A percentile compares a stretch with the other conserved stretches of the same genome.
Conservation (phyloP, 371 early-diverging fungal species). For the Syncephalastrum sp. region DNA sequence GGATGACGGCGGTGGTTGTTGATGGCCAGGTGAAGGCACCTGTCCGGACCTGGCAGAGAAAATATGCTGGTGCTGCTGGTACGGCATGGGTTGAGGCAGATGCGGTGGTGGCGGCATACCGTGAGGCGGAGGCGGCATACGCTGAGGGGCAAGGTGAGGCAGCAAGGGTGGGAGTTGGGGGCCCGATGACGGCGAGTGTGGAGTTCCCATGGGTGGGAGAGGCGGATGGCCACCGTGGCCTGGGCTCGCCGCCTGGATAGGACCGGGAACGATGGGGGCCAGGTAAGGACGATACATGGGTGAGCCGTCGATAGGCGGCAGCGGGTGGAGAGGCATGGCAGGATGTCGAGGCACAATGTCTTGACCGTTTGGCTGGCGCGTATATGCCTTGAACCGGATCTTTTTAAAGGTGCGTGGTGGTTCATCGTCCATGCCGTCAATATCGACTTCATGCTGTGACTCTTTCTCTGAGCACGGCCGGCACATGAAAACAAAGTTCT, state of each 20-base stretch:
- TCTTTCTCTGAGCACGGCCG: slow-evolving; percentile 30
- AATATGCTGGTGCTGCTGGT: too few species aligned
- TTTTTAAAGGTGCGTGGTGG: too few species aligned
- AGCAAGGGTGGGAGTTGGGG: slow-evolving; percentile 5
- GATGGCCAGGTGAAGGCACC: background rate
- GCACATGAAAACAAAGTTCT: slow-evolving; percentile 45
- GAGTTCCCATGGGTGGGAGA: background rate
- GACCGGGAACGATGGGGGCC: background rate
- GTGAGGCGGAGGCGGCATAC: slow-evolving; percentile 1
- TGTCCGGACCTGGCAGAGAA: background rate
- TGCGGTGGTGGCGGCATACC: slow-evolving; percentile 6
- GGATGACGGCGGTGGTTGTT: too few species aligned
- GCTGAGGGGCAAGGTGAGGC: slow-evolving; percentile 6
- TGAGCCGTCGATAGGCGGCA: slow-evolving; percentile 6
- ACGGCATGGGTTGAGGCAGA: too few species aligned
- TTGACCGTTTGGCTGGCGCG: slow-evolving; percentile 6
- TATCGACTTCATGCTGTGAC: slow-evolving; percentile 16
- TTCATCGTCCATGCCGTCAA: slow-evolving; percentile 18
- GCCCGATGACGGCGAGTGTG: background rate
- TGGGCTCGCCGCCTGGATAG: too few species aligned
- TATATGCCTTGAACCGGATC: background rate
- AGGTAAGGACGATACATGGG: background rate
- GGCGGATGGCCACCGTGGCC: too few species aligned
- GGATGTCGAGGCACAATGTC: slow-evolving; percentile 2
- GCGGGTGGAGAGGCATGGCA: background rate